Base-by-base conservation (phyloP, 441 rosid species). In the Iberis amara region DNA sequence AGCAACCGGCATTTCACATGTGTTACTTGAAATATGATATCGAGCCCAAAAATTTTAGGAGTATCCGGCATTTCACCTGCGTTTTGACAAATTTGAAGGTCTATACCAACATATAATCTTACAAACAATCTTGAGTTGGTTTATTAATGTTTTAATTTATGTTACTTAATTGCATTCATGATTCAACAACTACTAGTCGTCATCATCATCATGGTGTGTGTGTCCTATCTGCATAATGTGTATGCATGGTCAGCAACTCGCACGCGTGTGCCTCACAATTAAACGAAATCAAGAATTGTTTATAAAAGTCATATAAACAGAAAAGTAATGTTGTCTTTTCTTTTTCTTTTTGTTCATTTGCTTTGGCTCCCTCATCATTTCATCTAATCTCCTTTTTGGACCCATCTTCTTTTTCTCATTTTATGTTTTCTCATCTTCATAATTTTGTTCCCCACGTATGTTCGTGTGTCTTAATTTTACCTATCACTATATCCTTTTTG, bases 401-500 rank as follows among this genome's bases (percentile, higher is more conserved):
- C 65, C 56, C 65, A 53, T 66, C 56, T 40, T 40, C 70, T 53
- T 66, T 56, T 35, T 47, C 45, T 27, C 52, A 40, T 47, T 32
- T 36, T 40, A 21, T 50, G 35, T 37, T 37, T 64, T 50, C 52
- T 47, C 59, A 46, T 31, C 13, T 56, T 57, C 59, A 68, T 62
- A 40, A 68, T 68, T 56, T 57, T 57, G 68, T 56, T 51, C 68
- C 72, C 68, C 64, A 55, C 60, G 51, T 57, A 46, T 35, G 46
- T 66, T 40, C 60, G 65, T 65, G 63, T 55, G 62, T 24, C 61
- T 69, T 7, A 4, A 28, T 31, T 7, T 5, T 2, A 31, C 9
- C 3, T 8, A 31, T 7, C 6, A 31, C 10, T 44, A 8, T 42
- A 52, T 52, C 49, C 49, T 59, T 40, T 65, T 59, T 54, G 61